Evolutionary conservation across 441 rosid species (phyloP).

Genomic region (Populus trichocarpa): DNA sequence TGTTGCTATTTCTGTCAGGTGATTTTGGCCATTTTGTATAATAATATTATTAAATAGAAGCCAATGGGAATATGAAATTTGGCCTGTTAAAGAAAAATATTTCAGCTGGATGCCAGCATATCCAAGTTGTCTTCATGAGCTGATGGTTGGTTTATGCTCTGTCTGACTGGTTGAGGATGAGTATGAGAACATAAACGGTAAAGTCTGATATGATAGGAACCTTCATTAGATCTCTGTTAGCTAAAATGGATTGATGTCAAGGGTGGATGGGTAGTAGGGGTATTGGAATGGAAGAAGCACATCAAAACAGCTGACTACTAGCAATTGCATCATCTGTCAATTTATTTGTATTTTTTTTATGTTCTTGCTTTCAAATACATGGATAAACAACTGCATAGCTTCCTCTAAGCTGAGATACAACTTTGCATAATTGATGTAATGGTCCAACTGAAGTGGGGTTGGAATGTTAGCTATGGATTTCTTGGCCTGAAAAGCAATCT

Average conservation of each 20-base stretch:
- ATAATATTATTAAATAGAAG: background rate
- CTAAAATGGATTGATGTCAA: background rate
- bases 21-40: background rate
- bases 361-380: background rate
- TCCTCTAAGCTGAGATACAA: background rate
- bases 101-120: background rate
- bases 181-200: background rate
- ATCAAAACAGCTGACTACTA: background rate
- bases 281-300: background rate
- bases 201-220: background rate
- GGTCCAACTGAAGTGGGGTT: background rate
- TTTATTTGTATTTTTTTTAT: background rate
- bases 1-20: background rate
- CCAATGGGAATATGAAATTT: background rate
- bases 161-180: background rate
- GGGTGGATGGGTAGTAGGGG: background rate
- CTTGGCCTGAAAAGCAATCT: background rate
- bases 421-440: background rate
- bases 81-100: background rate
- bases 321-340: background rate
- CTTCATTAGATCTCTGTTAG: background rate
- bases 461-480: background rate
- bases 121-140: background rate
- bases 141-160: conserved; percentile 1
- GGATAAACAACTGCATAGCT: background rate